These are phyloP conservation scores for Solanum hybrid DNA, from an alignment of 305 asterid genomes.

Conservation along the genomic window DNA sequence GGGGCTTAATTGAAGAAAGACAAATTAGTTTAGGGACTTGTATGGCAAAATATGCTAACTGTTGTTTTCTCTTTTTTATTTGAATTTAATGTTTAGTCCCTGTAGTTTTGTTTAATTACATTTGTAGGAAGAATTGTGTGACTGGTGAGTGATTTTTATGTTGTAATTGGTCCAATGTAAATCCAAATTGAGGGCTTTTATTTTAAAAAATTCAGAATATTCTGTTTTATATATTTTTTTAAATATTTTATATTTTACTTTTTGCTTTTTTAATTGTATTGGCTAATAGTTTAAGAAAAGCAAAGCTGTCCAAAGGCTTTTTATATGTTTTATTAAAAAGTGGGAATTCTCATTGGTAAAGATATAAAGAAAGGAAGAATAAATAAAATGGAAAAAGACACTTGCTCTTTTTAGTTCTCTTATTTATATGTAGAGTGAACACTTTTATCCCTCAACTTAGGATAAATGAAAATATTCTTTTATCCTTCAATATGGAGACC, in stretches of 20 bases:
- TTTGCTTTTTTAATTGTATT: neutral
- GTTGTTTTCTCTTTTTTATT: neutral
- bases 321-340: neutral
- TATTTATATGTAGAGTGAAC: neutral
- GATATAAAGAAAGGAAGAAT: neutral
- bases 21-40: constrained; percentile 14
- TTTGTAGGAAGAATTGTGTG: constrained; percentile 6
- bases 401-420: neutral
- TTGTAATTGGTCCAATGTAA: constrained; percentile 17
- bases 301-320: neutral
- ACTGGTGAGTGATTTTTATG: constrained; percentile 5
- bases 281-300: neutral
- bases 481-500: neutral
- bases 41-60: constrained; percentile 18
- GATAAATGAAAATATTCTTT: neutral
- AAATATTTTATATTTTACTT: neutral
- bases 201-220: too few species aligned
- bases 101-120: constrained; percentile 17
- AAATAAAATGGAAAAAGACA: neutral
- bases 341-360: neutral
- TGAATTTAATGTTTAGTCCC: neutral
- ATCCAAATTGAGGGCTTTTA: neutral
- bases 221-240: too few species aligned
- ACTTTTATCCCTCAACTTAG: neutral
- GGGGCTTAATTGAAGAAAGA: constrained; percentile 44